Conservation (phyloP, 768 basidiomycete genomes). For the Leucosporidium yakuticum region DNA sequence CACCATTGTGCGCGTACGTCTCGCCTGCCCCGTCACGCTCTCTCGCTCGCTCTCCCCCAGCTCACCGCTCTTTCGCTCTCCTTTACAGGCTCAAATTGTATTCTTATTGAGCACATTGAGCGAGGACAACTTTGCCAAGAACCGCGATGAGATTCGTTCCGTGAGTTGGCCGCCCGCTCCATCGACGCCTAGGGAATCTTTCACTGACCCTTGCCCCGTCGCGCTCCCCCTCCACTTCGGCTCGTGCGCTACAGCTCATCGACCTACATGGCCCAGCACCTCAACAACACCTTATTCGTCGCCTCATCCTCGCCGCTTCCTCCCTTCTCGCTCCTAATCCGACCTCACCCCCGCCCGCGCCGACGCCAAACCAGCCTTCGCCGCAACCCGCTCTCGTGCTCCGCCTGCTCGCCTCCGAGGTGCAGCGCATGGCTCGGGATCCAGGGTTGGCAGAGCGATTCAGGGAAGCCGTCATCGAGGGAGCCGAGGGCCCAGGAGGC, state of each 20-base stretch:
- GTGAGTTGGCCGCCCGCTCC: conserved; percentile 52
- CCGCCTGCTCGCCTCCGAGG: conserved; percentile 79
- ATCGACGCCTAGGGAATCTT: no score
- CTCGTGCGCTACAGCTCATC: conserved; percentile 60
- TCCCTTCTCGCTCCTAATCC: conserved; percentile 44
- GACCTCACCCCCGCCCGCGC: conserved; percentile 54
- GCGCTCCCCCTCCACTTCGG: conserved; percentile 14
- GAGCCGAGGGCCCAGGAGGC: conserved; percentile 37
- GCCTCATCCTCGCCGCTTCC: conserved; percentile 77
- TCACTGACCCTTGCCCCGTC: background rate
- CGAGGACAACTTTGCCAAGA: conserved; percentile 93
- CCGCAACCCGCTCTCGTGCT: conserved; percentile 70
- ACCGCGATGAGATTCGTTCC: conserved; percentile 88
- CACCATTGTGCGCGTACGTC: conserved; percentile 13
- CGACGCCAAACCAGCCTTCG: conserved; percentile 49
- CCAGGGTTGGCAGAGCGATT: conserved; percentile 85
- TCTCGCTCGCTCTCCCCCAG: background rate
- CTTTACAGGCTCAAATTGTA: conserved; percentile 61
- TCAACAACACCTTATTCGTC: conserved; percentile 93
- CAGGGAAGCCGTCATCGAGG: conserved; percentile 80
- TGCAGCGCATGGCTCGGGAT: conserved; percentile 80
- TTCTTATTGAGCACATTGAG: conserved; percentile 92
- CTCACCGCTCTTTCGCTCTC: background rate
- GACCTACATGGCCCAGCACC: conserved; percentile 96
- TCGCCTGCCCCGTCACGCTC: background rate